Evolutionary conservation across 768 basidiomycete species (phyloP).

Genomic region (Leccinum uliginosum): DNA sequence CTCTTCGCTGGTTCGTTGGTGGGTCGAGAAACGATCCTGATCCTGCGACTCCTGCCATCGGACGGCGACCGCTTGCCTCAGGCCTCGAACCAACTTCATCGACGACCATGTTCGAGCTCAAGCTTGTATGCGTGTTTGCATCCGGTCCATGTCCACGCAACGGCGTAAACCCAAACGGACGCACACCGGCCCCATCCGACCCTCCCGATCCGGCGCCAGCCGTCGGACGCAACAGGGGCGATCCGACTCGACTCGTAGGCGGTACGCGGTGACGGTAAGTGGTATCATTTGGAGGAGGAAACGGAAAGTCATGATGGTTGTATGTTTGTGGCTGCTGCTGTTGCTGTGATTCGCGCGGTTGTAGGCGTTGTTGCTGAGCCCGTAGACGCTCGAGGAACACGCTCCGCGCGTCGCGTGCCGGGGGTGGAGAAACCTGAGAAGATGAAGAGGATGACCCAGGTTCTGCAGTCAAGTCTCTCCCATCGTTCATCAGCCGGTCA

Average conservation of each 20-base stretch:
- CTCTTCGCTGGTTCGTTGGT: conserved; percentile 9
- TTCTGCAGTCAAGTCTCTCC: conserved; percentile 5
- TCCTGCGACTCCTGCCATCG: background rate
- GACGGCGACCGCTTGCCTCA: conserved; percentile 3
- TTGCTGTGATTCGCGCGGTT: conserved; percentile 3
- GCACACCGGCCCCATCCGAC: conserved; percentile 10
- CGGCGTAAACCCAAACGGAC: conserved; percentile 1
- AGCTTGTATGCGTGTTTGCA: conserved; percentile 13
- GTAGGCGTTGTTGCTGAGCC: conserved; percentile 12
- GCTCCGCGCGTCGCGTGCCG: conserved; percentile 5
- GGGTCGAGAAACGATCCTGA: conserved; percentile 7
- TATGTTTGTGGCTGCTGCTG: conserved; percentile 1
- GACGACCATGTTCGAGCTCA: conserved; percentile 9
- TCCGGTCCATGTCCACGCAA: conserved; percentile 16
- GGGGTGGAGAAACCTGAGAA: background rate
- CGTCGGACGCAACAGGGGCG: conserved; percentile 2
- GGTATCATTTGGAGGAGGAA: conserved; percentile 1
- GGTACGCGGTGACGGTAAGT: conserved; percentile 6
- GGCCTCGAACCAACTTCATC: conserved; percentile 7
- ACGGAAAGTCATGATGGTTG: conserved; percentile 2
- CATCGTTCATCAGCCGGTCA: conserved; percentile 19
- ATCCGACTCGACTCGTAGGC: conserved; percentile 9
- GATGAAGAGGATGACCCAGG: conserved; percentile 5
- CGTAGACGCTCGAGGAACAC: conserved; percentile 14
- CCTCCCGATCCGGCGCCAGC: background rate